phyloP scores from a whole-genome alignment of 345 rosid genomes.

The Lepidium aucheri region DNA sequence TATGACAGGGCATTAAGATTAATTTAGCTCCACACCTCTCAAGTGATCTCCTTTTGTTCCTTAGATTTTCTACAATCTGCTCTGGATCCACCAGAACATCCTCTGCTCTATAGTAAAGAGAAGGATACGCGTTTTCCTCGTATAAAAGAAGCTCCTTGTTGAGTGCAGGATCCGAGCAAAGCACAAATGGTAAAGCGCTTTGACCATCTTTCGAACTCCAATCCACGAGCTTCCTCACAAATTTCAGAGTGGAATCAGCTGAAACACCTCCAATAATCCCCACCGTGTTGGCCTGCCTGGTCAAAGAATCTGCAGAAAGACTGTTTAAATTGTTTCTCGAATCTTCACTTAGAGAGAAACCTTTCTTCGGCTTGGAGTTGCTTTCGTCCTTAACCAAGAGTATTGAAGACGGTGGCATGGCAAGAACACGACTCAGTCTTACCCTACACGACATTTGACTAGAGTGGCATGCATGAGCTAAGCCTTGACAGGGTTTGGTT shows the following conservation, averaged over 20 bases:
- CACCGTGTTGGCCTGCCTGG: constrained; percentile 44
- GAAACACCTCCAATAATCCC: constrained; percentile 76
- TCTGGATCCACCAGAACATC: constrained; percentile 23
- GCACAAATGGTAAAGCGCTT: constrained; percentile 48
- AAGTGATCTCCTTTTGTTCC: constrained; percentile 43
- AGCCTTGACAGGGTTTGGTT: constrained; percentile 32
- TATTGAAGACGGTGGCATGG: constrained; percentile 47
- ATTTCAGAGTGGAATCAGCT: constrained; percentile 40
- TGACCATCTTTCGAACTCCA: constrained; percentile 44
- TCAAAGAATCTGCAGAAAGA: constrained; percentile 32
- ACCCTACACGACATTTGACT: constrained; percentile 11
- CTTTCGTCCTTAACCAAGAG: constrained; percentile 49
- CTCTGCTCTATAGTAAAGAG: constrained; percentile 28
- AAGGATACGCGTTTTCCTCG: constrained; percentile 41
- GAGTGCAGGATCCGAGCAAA: constrained; percentile 65
- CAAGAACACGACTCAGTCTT: constrained; percentile 39
- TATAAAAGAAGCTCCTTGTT: constrained; percentile 42
- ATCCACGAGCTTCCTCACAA: constrained; percentile 45
- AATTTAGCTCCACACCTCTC: constrained; percentile 59
- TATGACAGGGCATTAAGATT: constrained; percentile 60
- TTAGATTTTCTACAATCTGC: constrained; percentile 36
- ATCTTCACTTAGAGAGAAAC: constrained; percentile 25
- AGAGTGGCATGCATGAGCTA: constrained; percentile 22
- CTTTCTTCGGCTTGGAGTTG: constrained; percentile 38
- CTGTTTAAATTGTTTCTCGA: constrained; percentile 14